Evolutionary conservation across 305 asterid species (phyloP), one percentile per base, ranked within the genome.

Genomic region (Rubia balearica): DNA sequence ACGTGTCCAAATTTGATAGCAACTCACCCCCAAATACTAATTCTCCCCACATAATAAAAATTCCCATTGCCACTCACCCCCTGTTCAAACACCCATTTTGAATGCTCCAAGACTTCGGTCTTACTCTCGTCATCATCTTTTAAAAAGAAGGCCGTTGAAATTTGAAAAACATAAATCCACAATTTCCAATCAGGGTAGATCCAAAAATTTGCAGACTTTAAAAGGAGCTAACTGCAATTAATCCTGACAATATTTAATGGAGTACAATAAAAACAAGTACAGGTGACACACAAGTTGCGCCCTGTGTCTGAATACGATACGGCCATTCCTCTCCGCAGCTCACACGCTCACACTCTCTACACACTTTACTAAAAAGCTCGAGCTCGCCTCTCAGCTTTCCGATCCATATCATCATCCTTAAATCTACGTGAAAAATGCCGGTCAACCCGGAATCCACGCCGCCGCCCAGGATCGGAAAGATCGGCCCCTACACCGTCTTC

Each of bases 401-500:
- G 22, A 51, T 51, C 59, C 59, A 51, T 51, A 17, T 3, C 7
- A 16, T 6, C 21, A 17, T 17, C 22, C 8, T 16, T 12, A 4
- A 46, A 12, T 46, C n/a, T 0, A 0, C 17, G 5, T 10, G 21
- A n/a, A 51, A 51, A 78, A 87, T 90, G 98, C 84, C 96, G 70
- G 83, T 79, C 74, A 83, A 81, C 77, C n/a, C 43, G 0, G 90
- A 83, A 56, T 76, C 81, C 19, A 83, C 95, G 65, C 98, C 96
- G 75, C 93, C 97, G 60, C 98, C 97, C 66, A 83, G 90, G 87
- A 94, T 94, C 87, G 98, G 96, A 14, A 91, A 94, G 95, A 94
- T 94, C 92, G 98, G 98, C 2, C 98, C 97, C 10, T 94, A 94
- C 86, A 94, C 96, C 17, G 98, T 94, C 74, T 94, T 94, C 77